Base-by-base conservation (phyloP, 2,329 filamentous ascomycete genomes). In the Verticillium dahliae region DNA sequence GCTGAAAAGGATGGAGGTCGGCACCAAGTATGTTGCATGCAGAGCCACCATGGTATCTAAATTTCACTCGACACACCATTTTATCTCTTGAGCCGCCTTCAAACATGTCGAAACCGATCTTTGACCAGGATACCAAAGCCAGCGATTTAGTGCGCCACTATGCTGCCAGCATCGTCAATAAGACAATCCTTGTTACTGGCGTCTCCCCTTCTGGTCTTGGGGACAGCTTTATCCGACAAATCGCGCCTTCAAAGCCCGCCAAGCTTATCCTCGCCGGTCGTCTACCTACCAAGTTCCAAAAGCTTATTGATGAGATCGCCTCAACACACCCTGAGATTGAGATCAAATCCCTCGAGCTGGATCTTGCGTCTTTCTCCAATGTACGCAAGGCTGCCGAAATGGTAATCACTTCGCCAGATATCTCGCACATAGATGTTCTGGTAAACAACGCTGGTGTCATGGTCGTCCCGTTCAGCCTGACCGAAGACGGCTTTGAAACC, bases 251-350 rank as follows among this genome's bases (percentile, higher is more conserved):
- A 34, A 67, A 72, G 1, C 78, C 80, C 0, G 63, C 68, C 2
- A 67, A 76, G 33, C 75, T 84, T 60, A 78, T 80, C 58, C 75
- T 82, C 33, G 78, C 74, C 6, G 78, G 79, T 35, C 80, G 81
- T 61, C 78, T 71, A 56, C 59, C 67, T 5, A 59, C 70, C 14
- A 83, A 81, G 60, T 63, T 77, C 4, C 68, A 75, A 22, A 68
- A 73, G 1, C 75, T 77, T 0, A 71, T 72, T n/a, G 69, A 75
- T 3, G 67, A 69, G 58, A 71, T 82, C 60, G 58, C 61, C 13
- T 65, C 67, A 3, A 60, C 69, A 11, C 61, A 74, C 57, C 73
- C 78, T 0, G 62, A 66, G 1, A 72, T 80, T 27, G 56, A 70
- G 31, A 72, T 70, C 0, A 73, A 74, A 34, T 57, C 68, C 2